phyloP scores from a whole-genome alignment of 106 monocot species.

The Dendrobium nobile region DNA sequence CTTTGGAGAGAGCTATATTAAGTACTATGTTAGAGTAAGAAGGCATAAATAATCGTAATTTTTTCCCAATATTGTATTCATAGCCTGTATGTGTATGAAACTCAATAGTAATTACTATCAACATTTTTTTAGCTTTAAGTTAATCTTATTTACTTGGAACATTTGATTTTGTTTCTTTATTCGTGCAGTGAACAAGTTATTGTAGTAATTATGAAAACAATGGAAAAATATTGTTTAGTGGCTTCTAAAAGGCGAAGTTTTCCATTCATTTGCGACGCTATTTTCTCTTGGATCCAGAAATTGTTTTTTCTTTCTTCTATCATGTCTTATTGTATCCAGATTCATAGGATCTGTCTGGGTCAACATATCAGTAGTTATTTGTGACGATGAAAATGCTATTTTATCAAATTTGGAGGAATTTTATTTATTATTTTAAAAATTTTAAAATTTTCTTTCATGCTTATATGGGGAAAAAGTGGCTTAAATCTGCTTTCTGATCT shows the following conservation, averaged over 20 bases:
- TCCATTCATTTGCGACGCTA: not conserved
- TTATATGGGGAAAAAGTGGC: not conserved
- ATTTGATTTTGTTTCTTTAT: not conserved
- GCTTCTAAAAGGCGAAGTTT: not conserved
- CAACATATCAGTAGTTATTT: not conserved
- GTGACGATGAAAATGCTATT: not conserved
- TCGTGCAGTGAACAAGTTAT: not conserved
- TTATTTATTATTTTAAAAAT: not conserved
- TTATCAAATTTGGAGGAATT: not conserved
- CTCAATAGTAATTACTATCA: too few species aligned
- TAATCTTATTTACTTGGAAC: too few species aligned
- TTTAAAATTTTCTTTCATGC: too few species aligned
- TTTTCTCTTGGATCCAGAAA: not conserved
- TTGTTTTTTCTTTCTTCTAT: not conserved
- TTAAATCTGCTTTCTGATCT: constrained; percentile 2
- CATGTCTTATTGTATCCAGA: not conserved
- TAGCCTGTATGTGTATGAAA: too few species aligned
- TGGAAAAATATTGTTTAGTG: not conserved
- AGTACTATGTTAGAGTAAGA: too few species aligned
- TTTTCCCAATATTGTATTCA: too few species aligned
- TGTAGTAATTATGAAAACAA: not conserved
- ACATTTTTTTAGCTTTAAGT: too few species aligned
- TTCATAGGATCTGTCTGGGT: not conserved
- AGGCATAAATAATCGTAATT: too few species aligned
- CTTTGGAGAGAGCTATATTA: too few species aligned